phyloP scores from a whole-genome alignment of 192 early-diverging fungal species.

The Pilobolus umbonatus region DNA sequence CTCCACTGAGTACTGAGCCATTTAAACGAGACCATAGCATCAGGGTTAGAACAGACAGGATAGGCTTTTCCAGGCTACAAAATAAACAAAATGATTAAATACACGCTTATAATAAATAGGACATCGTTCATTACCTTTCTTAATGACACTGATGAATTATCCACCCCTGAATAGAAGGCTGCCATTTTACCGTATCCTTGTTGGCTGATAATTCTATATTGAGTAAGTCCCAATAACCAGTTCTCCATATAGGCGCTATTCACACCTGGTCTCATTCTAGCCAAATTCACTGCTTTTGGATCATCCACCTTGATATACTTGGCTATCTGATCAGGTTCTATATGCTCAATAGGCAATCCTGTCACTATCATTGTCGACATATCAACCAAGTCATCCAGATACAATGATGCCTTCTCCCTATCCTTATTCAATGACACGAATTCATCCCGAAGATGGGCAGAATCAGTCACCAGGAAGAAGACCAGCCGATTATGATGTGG shows the following conservation, averaged over 20 bases:
- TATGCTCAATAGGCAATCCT: slow-evolving; percentile 39
- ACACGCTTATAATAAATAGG: too few relatives aligned
- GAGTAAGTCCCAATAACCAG: slow-evolving; percentile 39
- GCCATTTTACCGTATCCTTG: slow-evolving; percentile 42
- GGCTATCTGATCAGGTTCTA: slow-evolving; percentile 34
- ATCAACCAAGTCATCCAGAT: slow-evolving; percentile 8
- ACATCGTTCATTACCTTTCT: slow-evolving; percentile 5
- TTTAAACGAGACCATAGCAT: slow-evolving; percentile 13
- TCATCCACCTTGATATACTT: slow-evolving; percentile 37
- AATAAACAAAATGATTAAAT: too few relatives aligned
- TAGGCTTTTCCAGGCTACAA: neutral
- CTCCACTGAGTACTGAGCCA: slow-evolving; percentile 34
- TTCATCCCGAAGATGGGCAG: slow-evolving; percentile 32
- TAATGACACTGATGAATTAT: slow-evolving; percentile 26
- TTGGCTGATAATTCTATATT: slow-evolving; percentile 38
- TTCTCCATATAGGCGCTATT: slow-evolving; percentile 42
- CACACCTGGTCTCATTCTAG: slow-evolving; percentile 25
- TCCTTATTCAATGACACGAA: slow-evolving; percentile 29
- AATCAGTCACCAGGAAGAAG: slow-evolving; percentile 43
- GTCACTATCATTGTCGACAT: slow-evolving; percentile 24
- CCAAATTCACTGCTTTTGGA: slow-evolving; percentile 18
- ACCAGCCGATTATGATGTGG: slow-evolving; percentile 27
- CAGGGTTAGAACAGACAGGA: neutral
- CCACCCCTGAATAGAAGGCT: slow-evolving; percentile 34
- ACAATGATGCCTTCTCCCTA: slow-evolving; percentile 1